Conservation (phyloP, 1,284 basidiomycete genomes). For the Ceratobasidium sp. region DNA sequence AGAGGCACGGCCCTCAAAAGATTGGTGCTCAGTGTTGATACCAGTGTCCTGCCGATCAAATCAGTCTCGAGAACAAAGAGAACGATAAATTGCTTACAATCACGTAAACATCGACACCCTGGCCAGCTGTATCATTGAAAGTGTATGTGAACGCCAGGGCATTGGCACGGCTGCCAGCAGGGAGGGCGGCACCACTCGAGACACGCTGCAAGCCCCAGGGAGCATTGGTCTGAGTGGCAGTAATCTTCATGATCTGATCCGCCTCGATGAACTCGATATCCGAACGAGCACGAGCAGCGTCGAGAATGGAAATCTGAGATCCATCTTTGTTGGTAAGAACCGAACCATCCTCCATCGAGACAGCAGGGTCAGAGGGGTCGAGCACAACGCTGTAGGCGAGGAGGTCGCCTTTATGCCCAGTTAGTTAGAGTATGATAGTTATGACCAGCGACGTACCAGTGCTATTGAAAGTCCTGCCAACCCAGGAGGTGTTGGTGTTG, state of each 20-base stretch:
- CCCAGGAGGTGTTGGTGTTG: conserved; percentile 24
- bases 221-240: conserved; percentile 34
- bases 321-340: conserved; percentile 30
- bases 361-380: conserved; percentile 17
- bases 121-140: conserved; percentile 36
- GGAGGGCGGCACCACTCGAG: conserved; percentile 10
- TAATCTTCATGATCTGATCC: conserved; percentile 24
- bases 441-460: conserved; percentile 3
- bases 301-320: conserved; percentile 24
- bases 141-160: conserved; percentile 36
- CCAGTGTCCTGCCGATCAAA: conserved; percentile 34
- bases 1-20: conserved; percentile 38
- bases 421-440: background rate
- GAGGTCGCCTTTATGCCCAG: background rate
- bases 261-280: conserved; percentile 36
- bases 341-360: conserved; percentile 27
- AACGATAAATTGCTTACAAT: background rate
- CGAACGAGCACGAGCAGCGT: conserved; percentile 16
- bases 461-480: background rate
- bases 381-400: conserved; percentile 21
- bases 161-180: conserved; percentile 33
- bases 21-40: conserved; percentile 32
- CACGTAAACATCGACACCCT: conserved; percentile 41
- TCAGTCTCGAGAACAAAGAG: background rate
- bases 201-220: conserved; percentile 41